A percentile compares a stretch with the other conserved stretches of the same genome.
Conservation (phyloP, 2,329 filamentous ascomycete species). For the Zymoseptoria brevis region DNA sequence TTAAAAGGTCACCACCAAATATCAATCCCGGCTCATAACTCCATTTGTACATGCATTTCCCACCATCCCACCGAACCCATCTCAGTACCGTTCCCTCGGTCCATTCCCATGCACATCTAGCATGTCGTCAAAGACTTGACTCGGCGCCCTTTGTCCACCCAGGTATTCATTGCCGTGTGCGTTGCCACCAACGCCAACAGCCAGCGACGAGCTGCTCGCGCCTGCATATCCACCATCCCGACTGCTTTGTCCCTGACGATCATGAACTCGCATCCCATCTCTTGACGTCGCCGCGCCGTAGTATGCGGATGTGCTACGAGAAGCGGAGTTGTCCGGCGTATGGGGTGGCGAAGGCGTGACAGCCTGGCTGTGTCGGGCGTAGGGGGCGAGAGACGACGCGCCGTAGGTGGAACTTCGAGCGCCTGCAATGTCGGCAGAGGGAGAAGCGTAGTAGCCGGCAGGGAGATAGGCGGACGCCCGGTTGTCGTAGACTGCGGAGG, state of each 20-base stretch:
- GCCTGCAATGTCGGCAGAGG: conserved; percentile 41
- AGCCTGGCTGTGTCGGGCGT: conserved; percentile 22
- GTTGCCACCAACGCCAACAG: conserved; percentile 19
- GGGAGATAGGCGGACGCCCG: conserved; percentile 77
- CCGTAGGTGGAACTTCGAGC: conserved; percentile 38
- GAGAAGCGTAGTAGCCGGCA: conserved; percentile 80
- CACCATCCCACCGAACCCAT: background rate
- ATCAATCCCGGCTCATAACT: background rate
- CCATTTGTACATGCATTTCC: background rate
- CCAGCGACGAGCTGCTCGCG: conserved; percentile 31
- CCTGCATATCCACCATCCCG: conserved; percentile 1
- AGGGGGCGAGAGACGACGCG: conserved; percentile 26
- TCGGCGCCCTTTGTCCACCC: conserved; percentile 66
- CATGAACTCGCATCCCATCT: conserved; percentile 6
- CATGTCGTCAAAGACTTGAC: conserved; percentile 82
- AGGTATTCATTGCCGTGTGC: conserved; percentile 45
- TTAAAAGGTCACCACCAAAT: background rate
- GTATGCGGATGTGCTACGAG: conserved; percentile 12
- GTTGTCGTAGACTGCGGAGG: conserved; percentile 33
- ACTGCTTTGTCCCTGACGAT: background rate
- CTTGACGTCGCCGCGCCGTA: conserved; percentile 6
- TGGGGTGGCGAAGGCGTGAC: conserved; percentile 21
- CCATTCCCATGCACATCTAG: conserved; percentile 61
- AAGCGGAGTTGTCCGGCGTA: conserved; percentile 16
- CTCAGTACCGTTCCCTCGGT: conserved; percentile 13